Evolutionary conservation across 768 basidiomycete genomes (phyloP).

Genomic region (Russula emetica): DNA sequence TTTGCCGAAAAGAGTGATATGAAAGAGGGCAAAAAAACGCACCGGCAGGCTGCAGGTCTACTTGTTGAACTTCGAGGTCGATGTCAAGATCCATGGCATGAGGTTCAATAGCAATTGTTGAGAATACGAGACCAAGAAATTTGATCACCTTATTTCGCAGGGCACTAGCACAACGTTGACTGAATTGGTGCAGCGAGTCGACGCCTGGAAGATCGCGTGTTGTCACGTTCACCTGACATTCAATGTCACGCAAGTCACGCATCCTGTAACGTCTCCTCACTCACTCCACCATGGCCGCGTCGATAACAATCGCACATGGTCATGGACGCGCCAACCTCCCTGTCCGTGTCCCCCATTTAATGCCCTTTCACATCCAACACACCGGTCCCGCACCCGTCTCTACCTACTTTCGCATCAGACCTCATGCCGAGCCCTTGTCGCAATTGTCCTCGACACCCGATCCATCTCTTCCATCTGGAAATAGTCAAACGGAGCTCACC

Average conservation of each 20-base stretch:
- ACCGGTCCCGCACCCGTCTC: conserved; percentile 68
- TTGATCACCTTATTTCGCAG: too few relatives aligned
- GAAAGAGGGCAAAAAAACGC: too few relatives aligned
- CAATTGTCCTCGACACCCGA: conserved; percentile 12
- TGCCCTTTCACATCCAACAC: conserved; percentile 79
- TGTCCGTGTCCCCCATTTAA: conserved; percentile 50
- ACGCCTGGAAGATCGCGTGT: too few relatives aligned
- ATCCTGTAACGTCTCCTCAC: too few relatives aligned
- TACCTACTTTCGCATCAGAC: conserved; percentile 61
- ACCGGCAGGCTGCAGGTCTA: too few relatives aligned
- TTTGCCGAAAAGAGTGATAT: too few relatives aligned
- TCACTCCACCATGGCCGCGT: conserved; percentile 1
- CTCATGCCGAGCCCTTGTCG: conserved; percentile 27
- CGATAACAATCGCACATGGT: conserved; percentile 8
- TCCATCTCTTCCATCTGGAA: background rate
- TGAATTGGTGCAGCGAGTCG: too few relatives aligned
- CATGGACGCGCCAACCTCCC: conserved; percentile 6
- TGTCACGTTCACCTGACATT: conserved; percentile 4
- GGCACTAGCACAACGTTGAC: too few relatives aligned
- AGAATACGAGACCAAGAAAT: too few relatives aligned
- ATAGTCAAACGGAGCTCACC: background rate
- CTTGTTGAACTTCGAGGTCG: background rate
- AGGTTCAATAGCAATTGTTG: too few relatives aligned
- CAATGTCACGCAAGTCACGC: background rate
- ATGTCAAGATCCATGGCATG: too few relatives aligned